phyloP scores from a whole-genome alignment of 352 stramenopile genomes.

The Aphanomyces cochlioides region DNA sequence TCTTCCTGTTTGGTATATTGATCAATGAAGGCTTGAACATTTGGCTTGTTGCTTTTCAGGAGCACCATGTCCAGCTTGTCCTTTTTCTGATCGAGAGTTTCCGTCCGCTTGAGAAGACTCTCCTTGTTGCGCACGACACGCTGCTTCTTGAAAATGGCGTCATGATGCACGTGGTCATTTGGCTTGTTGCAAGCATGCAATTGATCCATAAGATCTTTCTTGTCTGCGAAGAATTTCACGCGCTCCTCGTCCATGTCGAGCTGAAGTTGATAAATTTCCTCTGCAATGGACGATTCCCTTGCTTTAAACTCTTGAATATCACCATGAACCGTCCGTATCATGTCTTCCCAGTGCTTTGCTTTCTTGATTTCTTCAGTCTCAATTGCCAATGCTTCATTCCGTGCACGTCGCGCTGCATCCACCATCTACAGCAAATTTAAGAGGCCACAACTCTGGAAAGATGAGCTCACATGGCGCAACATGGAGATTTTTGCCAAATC shows the following conservation, averaged over 20 bases:
- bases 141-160: not conserved
- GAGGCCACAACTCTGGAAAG: not conserved
- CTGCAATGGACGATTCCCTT: not conserved
- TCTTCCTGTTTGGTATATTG: conserved; percentile 10
- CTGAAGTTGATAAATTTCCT: conserved; percentile 14
- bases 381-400: conserved; percentile 2
- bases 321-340: not conserved
- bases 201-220: conserved; percentile 11
- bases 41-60: not conserved
- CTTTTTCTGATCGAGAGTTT: conserved; percentile 22
- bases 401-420: conserved; percentile 12
- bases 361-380: not conserved
- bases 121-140: not conserved
- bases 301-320: not conserved
- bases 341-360: not conserved
- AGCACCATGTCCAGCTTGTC: conserved; percentile 14
- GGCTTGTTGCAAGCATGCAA: conserved; percentile 22
- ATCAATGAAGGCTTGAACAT: not conserved
- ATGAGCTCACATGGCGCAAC: not conserved
- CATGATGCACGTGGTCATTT: conserved; percentile 14
- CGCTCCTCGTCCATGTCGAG: conserved; percentile 1
- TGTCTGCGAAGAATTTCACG: conserved; percentile 12
- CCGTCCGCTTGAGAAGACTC: conserved; percentile 22
- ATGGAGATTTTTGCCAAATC: conserved; percentile 8
- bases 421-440: conserved; percentile 12